Evolutionary conservation across 1,284 basidiomycete species (phyloP), one percentile per base, ranked within the genome.

Genomic region (Puccinia hordei): DNA sequence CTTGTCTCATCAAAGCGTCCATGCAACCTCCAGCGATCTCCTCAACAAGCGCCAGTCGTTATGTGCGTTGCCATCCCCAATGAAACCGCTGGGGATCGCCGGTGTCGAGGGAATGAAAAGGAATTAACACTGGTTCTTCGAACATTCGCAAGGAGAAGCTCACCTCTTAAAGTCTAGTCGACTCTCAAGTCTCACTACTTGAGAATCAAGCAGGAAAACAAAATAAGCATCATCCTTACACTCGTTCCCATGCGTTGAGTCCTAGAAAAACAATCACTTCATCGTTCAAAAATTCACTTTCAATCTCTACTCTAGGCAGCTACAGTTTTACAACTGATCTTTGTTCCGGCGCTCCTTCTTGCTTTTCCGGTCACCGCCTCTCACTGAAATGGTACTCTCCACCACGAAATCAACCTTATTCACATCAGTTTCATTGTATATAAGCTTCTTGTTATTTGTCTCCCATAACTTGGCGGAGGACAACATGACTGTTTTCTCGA

Each of bases 401-500:
- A 27, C 46, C 68, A 13, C n/a, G 5, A 46, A 44, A 51, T 4
- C 68, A 9, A 30, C 46, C 68, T 71, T 53, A 19, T 71, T 46
- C 68, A 51, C 46, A 30, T 27, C 65, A 27, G 35, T 41, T 13
- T 66, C 38, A 27, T 9, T 66, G 19, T 17, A n/a, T 6, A 41
- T 66, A 19, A 51, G 30, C 24, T 33, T 71, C 27, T 51, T 53
- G 27, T 71, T 71, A 44, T 30, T 71, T 6, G 17, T 46, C 19
- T 30, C n/a, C 17, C 15, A 24, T 33, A 13, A 53, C 17, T 51
- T 71, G 46, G 46, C 68, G 22, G n/a, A 46, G 2, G 46, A 71
- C 68, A 51, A 51, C 15, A 49, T 71, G 41, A 46, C 46, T n/a
- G 65, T 66, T 46, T 53, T 51, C 33, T 49, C 68, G 24, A 46